A percentile compares a stretch with the other conserved stretches of the same genome.
phyloP scores from a whole-genome alignment of 768 basidiomycete genomes.

The Leucocoprinus leucothites region DNA sequence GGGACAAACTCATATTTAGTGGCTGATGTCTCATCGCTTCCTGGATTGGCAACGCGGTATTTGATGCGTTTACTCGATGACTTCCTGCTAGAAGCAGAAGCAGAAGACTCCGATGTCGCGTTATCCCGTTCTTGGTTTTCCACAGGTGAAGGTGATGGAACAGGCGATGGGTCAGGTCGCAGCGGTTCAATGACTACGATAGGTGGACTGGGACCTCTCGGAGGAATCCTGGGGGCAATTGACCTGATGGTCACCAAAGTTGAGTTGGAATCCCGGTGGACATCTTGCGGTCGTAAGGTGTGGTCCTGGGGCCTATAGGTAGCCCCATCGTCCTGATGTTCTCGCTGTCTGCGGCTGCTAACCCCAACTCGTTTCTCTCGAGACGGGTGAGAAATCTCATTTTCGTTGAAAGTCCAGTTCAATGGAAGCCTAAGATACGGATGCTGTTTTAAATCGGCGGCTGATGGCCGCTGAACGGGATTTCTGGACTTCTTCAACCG shows the following conservation, averaged over 20 bases:
- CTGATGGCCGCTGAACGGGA: constrained; percentile 66
- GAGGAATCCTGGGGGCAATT: neutral
- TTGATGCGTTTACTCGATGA: constrained; percentile 9
- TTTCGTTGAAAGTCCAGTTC: constrained; percentile 43
- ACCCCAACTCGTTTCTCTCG: neutral
- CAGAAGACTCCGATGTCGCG: constrained; percentile 13
- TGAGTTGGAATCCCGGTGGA: neutral
- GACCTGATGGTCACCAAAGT: neutral
- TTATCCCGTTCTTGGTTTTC: constrained; percentile 5
- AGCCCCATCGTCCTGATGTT: constrained; percentile 1
- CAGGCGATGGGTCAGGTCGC: constrained; percentile 24
- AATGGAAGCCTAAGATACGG: constrained; percentile 56
- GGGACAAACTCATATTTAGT: constrained; percentile 5
- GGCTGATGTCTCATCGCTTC: neutral
- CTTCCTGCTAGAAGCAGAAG: constrained; percentile 12
- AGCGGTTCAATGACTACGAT: constrained; percentile 23
- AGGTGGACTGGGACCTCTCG: constrained; percentile 24
- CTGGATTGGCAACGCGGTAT: constrained; percentile 6
- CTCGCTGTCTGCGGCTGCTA: constrained; percentile 1
- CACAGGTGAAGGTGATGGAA: constrained; percentile 18
- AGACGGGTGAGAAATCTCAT: constrained; percentile 15
- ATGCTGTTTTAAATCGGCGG: constrained; percentile 61
- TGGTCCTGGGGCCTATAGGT: constrained; percentile 1
- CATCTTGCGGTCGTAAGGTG: constrained; percentile 11
- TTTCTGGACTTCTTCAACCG: constrained; percentile 38